A percentile compares a stretch with the other conserved stretches of the same genome.
phyloP scores from a whole-genome alignment of 257 asterid species.

The Coffea eugenioides region DNA sequence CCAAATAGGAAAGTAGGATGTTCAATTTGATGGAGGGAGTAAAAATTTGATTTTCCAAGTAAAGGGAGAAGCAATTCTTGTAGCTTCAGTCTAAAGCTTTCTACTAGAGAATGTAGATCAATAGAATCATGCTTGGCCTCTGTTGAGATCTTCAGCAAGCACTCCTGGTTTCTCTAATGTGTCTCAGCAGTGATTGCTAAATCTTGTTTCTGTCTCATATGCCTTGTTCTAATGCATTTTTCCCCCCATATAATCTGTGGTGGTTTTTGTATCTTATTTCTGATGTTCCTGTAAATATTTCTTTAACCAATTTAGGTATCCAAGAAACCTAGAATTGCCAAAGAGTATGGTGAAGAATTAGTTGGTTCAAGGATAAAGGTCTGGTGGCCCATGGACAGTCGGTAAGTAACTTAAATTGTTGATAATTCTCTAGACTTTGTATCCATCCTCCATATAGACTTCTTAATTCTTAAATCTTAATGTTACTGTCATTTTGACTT shows the following conservation, averaged over 20 bases:
- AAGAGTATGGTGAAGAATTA: constrained; percentile 42
- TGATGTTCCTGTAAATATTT: constrained; percentile 4
- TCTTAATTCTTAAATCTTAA: not conserved
- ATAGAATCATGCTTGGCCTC: not conserved
- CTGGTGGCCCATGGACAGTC: constrained; percentile 48
- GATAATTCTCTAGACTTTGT: not conserved
- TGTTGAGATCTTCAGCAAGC: not conserved
- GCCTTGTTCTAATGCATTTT: not conserved
- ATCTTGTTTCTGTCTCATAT: not conserved
- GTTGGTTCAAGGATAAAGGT: constrained; percentile 50
- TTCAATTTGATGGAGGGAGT: not conserved
- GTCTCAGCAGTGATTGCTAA: not conserved
- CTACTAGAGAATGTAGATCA: not conserved
- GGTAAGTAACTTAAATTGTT: constrained; percentile 32
- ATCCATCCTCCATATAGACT: not conserved
- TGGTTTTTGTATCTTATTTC: constrained; percentile 1
- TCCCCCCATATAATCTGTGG: not conserved
- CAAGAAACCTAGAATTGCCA: constrained; percentile 17
- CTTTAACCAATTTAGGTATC: constrained; percentile 28
- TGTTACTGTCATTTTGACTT: not conserved
- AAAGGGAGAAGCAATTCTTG: not conserved
- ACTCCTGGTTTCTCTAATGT: not conserved
- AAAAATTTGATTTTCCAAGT: not conserved
- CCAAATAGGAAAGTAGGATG: not conserved
- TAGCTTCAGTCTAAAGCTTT: not conserved